Percentiles rank a stretch among this genome's conserved stretches.
These are phyloP conservation scores for Flaveria linearis DNA, from an alignment of 129 eudicot genomes.

Conservation along the genomic window DNA sequence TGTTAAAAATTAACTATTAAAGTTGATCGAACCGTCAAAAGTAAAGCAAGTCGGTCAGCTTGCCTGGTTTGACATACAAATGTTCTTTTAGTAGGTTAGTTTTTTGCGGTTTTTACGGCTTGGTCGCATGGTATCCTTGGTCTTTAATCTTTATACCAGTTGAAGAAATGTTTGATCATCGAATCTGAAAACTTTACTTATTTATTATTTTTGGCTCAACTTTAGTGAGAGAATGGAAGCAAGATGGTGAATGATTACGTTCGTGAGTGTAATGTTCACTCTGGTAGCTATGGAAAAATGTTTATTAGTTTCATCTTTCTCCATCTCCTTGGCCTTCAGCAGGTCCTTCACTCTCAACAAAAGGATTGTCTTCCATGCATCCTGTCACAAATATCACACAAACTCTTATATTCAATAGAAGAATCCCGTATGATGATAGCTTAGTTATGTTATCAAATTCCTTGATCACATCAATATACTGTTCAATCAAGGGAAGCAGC, in stretches of 20 bases:
- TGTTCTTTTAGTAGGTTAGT: too few relatives aligned
- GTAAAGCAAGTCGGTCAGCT: too few relatives aligned
- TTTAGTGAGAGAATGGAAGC: constrained; percentile 80
- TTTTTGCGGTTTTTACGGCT: too few relatives aligned
- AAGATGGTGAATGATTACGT: constrained; percentile 88
- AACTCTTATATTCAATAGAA: background rate
- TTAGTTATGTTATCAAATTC: constrained; percentile 18
- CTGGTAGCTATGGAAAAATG: constrained; percentile 99
- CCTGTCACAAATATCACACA: constrained; percentile 4
- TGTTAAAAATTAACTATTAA: too few relatives aligned
- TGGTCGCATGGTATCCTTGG: too few relatives aligned
- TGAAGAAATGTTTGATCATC: constrained; percentile 3
- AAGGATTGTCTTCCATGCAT: constrained; percentile 21
- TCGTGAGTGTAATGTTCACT: constrained; percentile 69
- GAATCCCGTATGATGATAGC: background rate
- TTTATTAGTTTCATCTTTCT: constrained; percentile 44
- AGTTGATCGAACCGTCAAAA: too few relatives aligned
- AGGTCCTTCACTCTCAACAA: constrained; percentile 20
- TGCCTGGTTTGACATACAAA: too few relatives aligned
- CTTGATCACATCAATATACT: constrained; percentile 17
- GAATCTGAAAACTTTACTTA: background rate
- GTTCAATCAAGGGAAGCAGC: constrained; percentile 12
- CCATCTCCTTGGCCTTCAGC: constrained; percentile 21
- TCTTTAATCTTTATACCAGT: background rate
- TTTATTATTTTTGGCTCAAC: background rate